Evolutionary conservation across 495 filamentous ascomycete species (phyloP), one percentile per base, ranked within the genome.

Genomic region (Parmelia sp.): DNA sequence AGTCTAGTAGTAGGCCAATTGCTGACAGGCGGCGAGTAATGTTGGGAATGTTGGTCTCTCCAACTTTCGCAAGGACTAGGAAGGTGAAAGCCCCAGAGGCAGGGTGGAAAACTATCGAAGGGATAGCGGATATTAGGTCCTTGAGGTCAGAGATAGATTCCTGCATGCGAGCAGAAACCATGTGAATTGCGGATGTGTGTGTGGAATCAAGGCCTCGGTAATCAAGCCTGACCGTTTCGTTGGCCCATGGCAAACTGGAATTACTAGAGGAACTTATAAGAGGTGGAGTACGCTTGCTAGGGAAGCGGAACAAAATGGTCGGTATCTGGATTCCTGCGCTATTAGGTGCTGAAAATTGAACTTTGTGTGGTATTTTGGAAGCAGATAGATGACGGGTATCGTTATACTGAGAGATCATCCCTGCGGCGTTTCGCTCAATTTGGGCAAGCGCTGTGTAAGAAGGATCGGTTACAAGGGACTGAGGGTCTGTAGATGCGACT

Each of bases 1-100:
- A 86, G 33, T 79, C 74, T n/a, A 88, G 82, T 25, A 92, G 71
- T 14, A 83, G 83, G 65, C 86, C 82, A 55, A 92, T 79, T 27
- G 83, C 80, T 58, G 80, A 75, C 8, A 90, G 71, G 14, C 86
- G 83, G 29, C 80, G 72, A 21, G 73, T 70, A 9, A 92, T 77
- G 31, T 74, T 70, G 12, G 79, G 74, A 25, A 90, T 74, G 3
- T 84, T 75, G 0, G 80, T 74, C 44, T 77, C 76, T 31, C 86
- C 87, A 58, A 90, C 79, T 17, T 78, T 72, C 14, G 82, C 80
- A 11, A 78, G 76, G 21, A 91, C 69, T 11, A 79, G 76, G 39
- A 91, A 75, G 17, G 79, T 79, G 66, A 92, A 88, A 23, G 77
- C 77, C 57, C 58, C 40, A 21, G 62, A 74, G 5, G 69, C 67